These are phyloP conservation scores for Mycotypha africana DNA, from an alignment of 371 early-diverging fungal genomes.

Conservation along the genomic window DNA sequence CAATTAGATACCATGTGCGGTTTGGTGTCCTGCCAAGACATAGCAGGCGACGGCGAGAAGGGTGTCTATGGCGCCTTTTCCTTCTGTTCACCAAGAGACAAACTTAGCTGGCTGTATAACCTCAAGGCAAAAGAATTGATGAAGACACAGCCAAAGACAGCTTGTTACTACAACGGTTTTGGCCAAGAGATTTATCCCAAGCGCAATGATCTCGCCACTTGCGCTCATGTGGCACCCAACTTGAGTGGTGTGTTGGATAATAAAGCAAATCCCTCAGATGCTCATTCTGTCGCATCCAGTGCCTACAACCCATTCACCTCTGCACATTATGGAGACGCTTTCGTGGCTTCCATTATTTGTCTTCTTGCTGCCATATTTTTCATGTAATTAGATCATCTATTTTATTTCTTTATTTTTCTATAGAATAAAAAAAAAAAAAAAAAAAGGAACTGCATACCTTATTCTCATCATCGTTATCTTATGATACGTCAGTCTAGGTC, in stretches of 20 bases:
- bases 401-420: too few species aligned
- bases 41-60: constrained; percentile 43
- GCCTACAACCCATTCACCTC: too few species aligned
- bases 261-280: not conserved
- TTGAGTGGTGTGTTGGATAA: constrained; percentile 6
- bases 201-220: constrained; percentile 24
- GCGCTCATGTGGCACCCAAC: constrained; percentile 23
- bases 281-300: constrained; percentile 3
- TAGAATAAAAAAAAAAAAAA: too few species aligned
- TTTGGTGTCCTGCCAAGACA: constrained; percentile 46
- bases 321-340: too few species aligned
- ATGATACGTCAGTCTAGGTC: too few species aligned
- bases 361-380: too few species aligned
- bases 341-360: too few species aligned
- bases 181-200: constrained; percentile 27
- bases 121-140: constrained; percentile 19
- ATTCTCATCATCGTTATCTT: too few species aligned
- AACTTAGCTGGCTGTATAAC: constrained; percentile 45
- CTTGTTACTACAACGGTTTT: constrained; percentile 37
- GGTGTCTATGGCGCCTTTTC: constrained; percentile 55
- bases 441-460: too few species aligned
- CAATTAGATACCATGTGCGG: constrained; percentile 52
- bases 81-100: constrained; percentile 44
- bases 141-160: constrained; percentile 8
- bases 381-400: too few species aligned